phyloP scores from a whole-genome alignment of 345 rosid genomes.

The Adansonia digitata region DNA sequence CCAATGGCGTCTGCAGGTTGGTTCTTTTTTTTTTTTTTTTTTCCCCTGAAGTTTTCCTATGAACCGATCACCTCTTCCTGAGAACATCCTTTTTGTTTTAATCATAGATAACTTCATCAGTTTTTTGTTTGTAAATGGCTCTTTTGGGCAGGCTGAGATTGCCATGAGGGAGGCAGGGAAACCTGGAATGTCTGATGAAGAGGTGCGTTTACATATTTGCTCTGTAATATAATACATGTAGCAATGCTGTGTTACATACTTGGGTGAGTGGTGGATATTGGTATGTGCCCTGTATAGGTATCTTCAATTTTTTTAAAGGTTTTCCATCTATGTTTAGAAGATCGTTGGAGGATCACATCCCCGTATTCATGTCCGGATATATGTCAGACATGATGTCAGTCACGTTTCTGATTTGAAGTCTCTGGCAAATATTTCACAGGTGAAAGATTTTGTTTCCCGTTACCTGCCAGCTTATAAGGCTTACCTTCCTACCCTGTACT shows the following conservation, averaged over 20 bases:
- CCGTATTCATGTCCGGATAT: too few relatives aligned
- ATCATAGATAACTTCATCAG: neutral
- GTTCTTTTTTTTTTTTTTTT: neutral
- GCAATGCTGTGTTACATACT: too few relatives aligned
- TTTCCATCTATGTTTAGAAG: too few relatives aligned
- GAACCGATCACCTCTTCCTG: neutral
- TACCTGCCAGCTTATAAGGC: constrained; percentile 90
- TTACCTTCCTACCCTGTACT: constrained; percentile 73
- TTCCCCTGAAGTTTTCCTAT: neutral
- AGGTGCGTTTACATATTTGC: constrained; percentile 38
- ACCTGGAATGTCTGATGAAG: constrained; percentile 88
- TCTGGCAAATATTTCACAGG: constrained; percentile 42
- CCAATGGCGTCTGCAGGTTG: constrained; percentile 93
- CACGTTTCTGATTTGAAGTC: neutral
- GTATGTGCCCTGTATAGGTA: too few relatives aligned
- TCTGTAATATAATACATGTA: neutral
- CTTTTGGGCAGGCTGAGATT: constrained; percentile 73
- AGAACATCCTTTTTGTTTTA: neutral
- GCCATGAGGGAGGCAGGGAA: constrained; percentile 88
- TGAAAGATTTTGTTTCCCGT: constrained; percentile 85
- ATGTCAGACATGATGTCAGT: too few relatives aligned
- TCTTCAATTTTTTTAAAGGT: too few relatives aligned
- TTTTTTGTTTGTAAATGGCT: neutral
- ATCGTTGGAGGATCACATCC: too few relatives aligned
- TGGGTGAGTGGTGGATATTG: too few relatives aligned